phyloP scores from a whole-genome alignment of 495 filamentous ascomycete genomes.

The Aspergillus carlsbadensis region DNA sequence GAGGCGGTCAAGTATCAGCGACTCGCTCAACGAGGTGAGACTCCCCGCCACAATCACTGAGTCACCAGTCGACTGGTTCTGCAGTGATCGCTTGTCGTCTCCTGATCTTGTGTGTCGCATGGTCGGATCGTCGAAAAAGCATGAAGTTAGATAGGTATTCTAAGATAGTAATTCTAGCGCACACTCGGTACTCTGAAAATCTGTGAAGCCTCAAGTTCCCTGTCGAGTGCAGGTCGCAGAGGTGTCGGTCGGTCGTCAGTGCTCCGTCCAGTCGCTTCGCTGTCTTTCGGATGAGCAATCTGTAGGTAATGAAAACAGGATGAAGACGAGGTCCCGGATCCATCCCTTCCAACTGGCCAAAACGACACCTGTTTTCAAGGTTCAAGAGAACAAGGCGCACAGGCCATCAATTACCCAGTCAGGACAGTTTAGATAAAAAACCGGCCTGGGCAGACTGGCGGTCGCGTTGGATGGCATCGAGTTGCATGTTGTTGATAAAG shows the following conservation, averaged over 20 bases:
- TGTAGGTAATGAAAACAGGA: not conserved
- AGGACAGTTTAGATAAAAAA: slow-evolving; percentile 7
- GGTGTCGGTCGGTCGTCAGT: not conserved
- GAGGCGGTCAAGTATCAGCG: slow-evolving; percentile 52
- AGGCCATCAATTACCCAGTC: slow-evolving; percentile 3
- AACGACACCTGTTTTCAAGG: not conserved
- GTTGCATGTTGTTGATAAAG: slow-evolving; percentile 1
- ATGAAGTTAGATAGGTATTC: not conserved
- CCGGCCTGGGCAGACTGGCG: slow-evolving; percentile 15
- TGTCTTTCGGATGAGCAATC: not conserved
- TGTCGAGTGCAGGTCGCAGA: no score
- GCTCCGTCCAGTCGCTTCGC: not conserved
- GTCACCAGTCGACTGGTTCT: not conserved
- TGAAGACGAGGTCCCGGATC: not conserved
- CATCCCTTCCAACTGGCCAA: not conserved
- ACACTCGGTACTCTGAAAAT: not conserved
- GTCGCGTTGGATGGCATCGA: slow-evolving; percentile 6
- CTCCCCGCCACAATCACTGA: slow-evolving; percentile 54
- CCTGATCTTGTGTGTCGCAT: not conserved
- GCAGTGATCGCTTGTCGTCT: not conserved
- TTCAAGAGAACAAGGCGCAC: not conserved
- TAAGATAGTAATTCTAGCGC: not conserved
- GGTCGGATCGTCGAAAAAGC: not conserved
- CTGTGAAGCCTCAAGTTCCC: no score
- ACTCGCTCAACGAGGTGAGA: slow-evolving; percentile 45